Percentiles rank a stretch among this genome's conserved stretches.
phyloP scores from a whole-genome alignment of 75 land plant genomes.

The Selaginella moellendorffii region DNA sequence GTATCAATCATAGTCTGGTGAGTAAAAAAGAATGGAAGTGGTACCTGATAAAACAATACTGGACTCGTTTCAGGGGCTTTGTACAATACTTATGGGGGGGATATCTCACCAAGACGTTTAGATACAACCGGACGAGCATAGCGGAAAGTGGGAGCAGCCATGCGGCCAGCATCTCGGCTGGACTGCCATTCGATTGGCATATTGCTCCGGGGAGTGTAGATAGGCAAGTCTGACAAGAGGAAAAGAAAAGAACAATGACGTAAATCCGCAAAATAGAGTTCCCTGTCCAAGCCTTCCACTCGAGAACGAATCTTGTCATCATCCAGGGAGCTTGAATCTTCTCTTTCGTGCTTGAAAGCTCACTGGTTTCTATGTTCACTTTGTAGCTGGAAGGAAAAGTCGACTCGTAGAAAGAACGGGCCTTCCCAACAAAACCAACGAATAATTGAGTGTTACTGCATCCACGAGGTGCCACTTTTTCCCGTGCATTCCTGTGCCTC shows the following conservation, averaged over 20 bases:
- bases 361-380: not conserved
- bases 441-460: no score
- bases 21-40: not conserved
- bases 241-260: not conserved
- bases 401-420: no score
- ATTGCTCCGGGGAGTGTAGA: slow-evolving; percentile 10
- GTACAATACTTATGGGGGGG: slow-evolving; percentile 20
- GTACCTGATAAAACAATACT: not conserved
- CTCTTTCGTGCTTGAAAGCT: not conserved
- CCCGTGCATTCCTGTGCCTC: no score
- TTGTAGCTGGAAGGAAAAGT: not conserved
- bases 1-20: slow-evolving; percentile 18
- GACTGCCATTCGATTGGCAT: slow-evolving; percentile 24
- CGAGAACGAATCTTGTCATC: no score
- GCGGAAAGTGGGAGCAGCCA: slow-evolving; percentile 3
- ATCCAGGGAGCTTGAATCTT: not conserved
- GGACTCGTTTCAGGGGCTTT: not conserved
- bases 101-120: slow-evolving; percentile 12
- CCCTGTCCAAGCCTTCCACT: no score
- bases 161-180: slow-evolving; percentile 8
- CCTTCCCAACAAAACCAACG: no score
- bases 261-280: not conserved
- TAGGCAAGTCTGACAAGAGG: not conserved
- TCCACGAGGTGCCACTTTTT: no score
- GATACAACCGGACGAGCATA: not conserved